phyloP scores from a whole-genome alignment of 2,329 filamentous ascomycete genomes.

The Blumeriella jaapii region DNA sequence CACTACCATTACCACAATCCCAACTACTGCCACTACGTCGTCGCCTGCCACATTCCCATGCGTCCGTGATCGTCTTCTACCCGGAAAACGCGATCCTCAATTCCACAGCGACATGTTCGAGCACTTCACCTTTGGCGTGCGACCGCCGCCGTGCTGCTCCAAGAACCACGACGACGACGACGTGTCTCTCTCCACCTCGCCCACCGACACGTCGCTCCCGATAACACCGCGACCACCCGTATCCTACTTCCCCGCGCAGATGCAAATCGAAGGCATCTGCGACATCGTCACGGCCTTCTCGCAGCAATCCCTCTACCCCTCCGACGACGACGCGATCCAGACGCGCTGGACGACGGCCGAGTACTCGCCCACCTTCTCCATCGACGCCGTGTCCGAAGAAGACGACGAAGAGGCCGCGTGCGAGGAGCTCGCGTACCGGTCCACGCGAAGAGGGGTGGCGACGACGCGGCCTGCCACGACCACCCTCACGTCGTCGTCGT shows the following conservation, averaged over 20 bases:
- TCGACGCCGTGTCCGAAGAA: slow-evolving; percentile 3
- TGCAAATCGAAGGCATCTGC: neutral
- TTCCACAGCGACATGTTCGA: slow-evolving; percentile 23
- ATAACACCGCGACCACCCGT: slow-evolving; percentile 7
- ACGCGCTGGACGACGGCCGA: slow-evolving; percentile 11
- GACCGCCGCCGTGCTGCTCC: slow-evolving; percentile 9
- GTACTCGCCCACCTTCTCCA: slow-evolving; percentile 9
- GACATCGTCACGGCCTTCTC: slow-evolving; percentile 11
- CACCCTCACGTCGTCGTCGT: slow-evolving; percentile 1
- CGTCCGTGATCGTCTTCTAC: too few relatives aligned
- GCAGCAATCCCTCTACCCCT: slow-evolving; percentile 8
- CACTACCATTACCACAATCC: too few relatives aligned
- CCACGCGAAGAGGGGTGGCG: slow-evolving; percentile 8
- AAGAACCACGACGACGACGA: neutral
- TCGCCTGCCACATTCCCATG: too few relatives aligned
- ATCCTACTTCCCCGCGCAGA: slow-evolving; percentile 2
- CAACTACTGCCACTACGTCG: too few relatives aligned
- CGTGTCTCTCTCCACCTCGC: slow-evolving; percentile 13
- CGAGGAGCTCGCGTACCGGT: slow-evolving; percentile 11
- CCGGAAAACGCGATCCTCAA: neutral
- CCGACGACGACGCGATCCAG: slow-evolving; percentile 12
- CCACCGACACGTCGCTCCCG: slow-evolving; percentile 18
- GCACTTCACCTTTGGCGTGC: slow-evolving; percentile 20
- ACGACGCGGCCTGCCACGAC: slow-evolving; percentile 4
- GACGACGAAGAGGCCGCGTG: slow-evolving; percentile 4